Conservation (phyloP, 164 flowering plant genomes). For the Vitis labrusca region DNA sequence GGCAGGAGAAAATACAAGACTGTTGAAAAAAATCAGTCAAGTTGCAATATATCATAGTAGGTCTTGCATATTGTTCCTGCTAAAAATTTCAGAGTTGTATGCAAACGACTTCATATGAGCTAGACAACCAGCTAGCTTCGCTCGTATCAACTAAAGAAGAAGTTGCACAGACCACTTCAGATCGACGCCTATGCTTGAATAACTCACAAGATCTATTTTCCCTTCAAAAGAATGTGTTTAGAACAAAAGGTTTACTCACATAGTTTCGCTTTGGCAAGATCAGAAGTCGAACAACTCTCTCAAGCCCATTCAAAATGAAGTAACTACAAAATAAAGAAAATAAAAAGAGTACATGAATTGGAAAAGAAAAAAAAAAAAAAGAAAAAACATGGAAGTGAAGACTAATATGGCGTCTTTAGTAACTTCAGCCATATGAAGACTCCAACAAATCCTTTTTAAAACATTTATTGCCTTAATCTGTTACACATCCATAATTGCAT, state of each 20-base stretch:
- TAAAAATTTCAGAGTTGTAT: background rate
- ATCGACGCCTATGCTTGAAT: too few species aligned
- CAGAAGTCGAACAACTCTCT: constrained; percentile 71
- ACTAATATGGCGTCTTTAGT: background rate
- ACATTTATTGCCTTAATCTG: too few species aligned
- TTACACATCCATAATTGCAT: too few species aligned
- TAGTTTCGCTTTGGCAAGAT: constrained; percentile 80
- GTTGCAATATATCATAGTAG: background rate
- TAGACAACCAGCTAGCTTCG: too few species aligned
- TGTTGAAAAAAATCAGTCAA: background rate
- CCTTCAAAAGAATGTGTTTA: background rate
- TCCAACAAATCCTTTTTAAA: too few species aligned
- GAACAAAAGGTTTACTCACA: constrained; percentile 44
- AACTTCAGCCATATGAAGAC: background rate
- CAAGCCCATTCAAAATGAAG: constrained; percentile 82
- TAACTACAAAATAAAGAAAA: constrained; percentile 41
- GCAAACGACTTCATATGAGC: too few species aligned
- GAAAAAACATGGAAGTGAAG: background rate
- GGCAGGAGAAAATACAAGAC: background rate
- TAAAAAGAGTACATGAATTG: background rate
- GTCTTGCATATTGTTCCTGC: background rate
- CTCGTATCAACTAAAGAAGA: too few species aligned
- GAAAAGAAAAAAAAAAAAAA: background rate
- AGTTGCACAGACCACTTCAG: too few species aligned
- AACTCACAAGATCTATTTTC: background rate